Conservation (phyloP, 495 filamentous ascomycete species). For the Xylaria acuta region DNA sequence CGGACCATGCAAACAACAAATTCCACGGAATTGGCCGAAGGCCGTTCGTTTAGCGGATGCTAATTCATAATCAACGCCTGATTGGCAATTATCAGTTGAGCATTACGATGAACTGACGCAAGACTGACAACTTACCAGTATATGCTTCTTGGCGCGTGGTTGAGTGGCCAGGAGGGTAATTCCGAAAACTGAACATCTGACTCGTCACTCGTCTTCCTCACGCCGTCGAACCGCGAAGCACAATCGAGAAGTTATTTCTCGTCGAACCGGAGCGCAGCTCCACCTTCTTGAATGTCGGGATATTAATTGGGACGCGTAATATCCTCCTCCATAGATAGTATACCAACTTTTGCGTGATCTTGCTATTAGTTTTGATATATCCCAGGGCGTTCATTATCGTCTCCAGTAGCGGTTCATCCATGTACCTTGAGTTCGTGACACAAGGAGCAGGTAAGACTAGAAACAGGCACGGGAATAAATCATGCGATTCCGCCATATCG, state of each 20-base stretch:
- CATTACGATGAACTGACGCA: neutral
- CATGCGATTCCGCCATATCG: constrained; percentile 32
- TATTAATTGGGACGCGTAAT: constrained; percentile 30
- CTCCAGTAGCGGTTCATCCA: constrained; percentile 73
- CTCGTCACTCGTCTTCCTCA: constrained; percentile 23
- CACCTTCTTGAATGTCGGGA: constrained; percentile 60
- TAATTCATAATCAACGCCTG: constrained; percentile 10
- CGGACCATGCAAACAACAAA: neutral
- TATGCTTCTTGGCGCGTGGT: neutral
- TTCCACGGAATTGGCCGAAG: constrained; percentile 12
- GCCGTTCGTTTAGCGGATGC: neutral
- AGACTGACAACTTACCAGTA: constrained; percentile 12
- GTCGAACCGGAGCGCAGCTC: constrained; percentile 73
- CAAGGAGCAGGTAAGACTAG: constrained; percentile 90
- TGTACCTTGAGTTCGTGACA: constrained; percentile 88
- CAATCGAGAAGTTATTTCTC: constrained; percentile 89
- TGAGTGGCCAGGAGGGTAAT: neutral
- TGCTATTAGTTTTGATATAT: constrained; percentile 68
- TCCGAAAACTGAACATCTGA: constrained; percentile 4
- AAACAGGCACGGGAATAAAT: constrained; percentile 78
- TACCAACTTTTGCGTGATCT: constrained; percentile 80
- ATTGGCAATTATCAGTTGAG: constrained; percentile 4
- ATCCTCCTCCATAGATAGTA: constrained; percentile 81
- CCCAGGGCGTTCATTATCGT: constrained; percentile 80
- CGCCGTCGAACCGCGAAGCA: constrained; percentile 49